phyloP scores from a whole-genome alignment of 164 flowering plant genomes.

The Warburgia ugandensis region DNA sequence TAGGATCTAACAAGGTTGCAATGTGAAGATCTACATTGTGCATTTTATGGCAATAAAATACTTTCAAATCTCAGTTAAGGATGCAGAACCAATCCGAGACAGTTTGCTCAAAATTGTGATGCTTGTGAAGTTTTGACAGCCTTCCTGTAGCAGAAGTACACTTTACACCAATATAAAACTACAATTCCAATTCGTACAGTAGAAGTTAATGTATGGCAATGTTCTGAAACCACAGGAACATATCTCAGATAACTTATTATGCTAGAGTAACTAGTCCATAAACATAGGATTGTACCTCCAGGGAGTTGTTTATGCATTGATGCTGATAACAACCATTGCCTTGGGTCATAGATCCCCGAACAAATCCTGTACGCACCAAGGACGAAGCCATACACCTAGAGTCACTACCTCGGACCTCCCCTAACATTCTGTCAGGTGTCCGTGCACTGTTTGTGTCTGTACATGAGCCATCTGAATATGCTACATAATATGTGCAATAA shows the following conservation, averaged over 20 bases:
- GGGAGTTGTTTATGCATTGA: constrained; percentile 66
- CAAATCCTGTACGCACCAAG: constrained; percentile 91
- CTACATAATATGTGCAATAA: constrained; percentile 95
- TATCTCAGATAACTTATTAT: background rate
- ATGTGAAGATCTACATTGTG: too few relatives aligned
- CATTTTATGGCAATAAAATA: too few relatives aligned
- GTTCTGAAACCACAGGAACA: background rate
- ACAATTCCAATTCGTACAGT: too few relatives aligned
- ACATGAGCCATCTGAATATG: constrained; percentile 99
- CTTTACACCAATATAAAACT: too few relatives aligned
- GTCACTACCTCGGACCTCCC: constrained; percentile 91
- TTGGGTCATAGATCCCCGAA: constrained; percentile 85
- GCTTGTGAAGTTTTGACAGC: too few relatives aligned
- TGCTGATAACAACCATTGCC: constrained; percentile 99
- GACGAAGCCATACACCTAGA: constrained; percentile 99
- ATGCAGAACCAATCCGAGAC: too few relatives aligned
- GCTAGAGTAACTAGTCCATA: background rate
- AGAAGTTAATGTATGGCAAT: too few relatives aligned
- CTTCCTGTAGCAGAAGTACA: too few relatives aligned
- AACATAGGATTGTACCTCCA: constrained; percentile 53
- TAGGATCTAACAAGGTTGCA: too few relatives aligned
- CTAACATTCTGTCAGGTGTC: constrained; percentile 96
- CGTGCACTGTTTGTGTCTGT: constrained; percentile 91
- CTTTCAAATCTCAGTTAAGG: too few relatives aligned
- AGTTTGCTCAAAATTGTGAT: too few relatives aligned